Conservation (phyloP, 1,139 yeast species). For the Magnusiomyces tetraspermus region DNA sequence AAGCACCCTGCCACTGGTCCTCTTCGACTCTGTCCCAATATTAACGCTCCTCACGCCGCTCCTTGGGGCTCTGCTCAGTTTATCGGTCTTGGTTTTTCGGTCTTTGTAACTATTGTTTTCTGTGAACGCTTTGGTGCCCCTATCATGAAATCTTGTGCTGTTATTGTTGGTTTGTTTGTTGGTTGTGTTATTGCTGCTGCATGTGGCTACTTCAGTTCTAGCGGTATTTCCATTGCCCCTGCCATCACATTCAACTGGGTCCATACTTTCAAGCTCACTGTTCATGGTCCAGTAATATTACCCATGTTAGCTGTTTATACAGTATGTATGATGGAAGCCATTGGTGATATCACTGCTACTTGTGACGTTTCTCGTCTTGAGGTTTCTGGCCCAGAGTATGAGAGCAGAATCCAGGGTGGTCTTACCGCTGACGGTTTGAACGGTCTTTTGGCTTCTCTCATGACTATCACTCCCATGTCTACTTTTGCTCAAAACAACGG, state of each 20-base stretch:
- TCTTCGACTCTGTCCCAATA: conserved; percentile 39
- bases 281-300: conserved; percentile 75
- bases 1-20: conserved; percentile 39
- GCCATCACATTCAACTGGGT: conserved; percentile 81
- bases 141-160: conserved; percentile 87
- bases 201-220: conserved; percentile 62
- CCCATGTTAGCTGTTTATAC: conserved; percentile 77
- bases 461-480: conserved; percentile 65
- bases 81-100: conserved; percentile 78
- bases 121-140: conserved; percentile 91
- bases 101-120: conserved; percentile 58
- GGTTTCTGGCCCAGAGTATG: conserved; percentile 71
- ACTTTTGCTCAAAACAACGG: conserved; percentile 93
- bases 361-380: conserved; percentile 79
- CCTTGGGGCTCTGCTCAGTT: conserved; percentile 82
- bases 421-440: conserved; percentile 67
- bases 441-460: conserved; percentile 62
- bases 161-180: conserved; percentile 67
- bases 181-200: conserved; percentile 93
- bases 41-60: conserved; percentile 44
- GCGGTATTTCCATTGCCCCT: conserved; percentile 59
- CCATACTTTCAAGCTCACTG: conserved; percentile 61
- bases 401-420: conserved; percentile 86
- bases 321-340: conserved; percentile 79
- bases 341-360: conserved; percentile 89